phyloP scores from a whole-genome alignment of 371 early-diverging fungal species.

The Mortierella sp. region DNA sequence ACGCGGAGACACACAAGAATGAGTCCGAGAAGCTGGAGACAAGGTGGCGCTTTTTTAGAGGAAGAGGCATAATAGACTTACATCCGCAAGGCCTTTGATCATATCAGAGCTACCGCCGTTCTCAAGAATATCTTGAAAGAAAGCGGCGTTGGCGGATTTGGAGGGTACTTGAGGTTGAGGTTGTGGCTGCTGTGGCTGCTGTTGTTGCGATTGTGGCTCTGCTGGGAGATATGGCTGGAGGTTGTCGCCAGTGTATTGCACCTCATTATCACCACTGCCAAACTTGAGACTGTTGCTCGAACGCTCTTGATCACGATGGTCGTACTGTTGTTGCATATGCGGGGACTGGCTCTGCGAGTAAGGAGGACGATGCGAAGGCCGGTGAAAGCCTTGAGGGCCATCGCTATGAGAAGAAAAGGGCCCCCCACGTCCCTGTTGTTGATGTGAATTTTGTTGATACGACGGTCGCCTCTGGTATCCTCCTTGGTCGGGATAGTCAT shows the following conservation, averaged over 20 bases:
- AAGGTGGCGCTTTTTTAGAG: background rate
- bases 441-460: too few species aligned
- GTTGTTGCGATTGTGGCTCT: background rate
- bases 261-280: background rate
- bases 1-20: background rate
- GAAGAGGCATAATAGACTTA: slow-evolving; percentile 5
- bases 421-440: too few species aligned
- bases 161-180: background rate
- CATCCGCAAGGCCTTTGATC: slow-evolving; percentile 29
- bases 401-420: too few species aligned
- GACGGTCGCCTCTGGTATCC: too few species aligned
- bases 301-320: background rate
- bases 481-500: too few species aligned
- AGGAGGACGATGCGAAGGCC: too few species aligned
- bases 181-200: background rate
- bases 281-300: background rate
- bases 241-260: too few species aligned
- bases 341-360: too few species aligned
- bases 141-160: slow-evolving; percentile 3
- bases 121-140: slow-evolving; percentile 16
- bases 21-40: background rate
- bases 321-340: background rate
- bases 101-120: background rate
- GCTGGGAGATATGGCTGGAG: background rate
- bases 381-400: too few species aligned